Percentiles rank a stretch among this genome's conserved stretches.
phyloP scores from a whole-genome alignment of 805 yeast species.

The Ogataea nitratoaversa region DNA sequence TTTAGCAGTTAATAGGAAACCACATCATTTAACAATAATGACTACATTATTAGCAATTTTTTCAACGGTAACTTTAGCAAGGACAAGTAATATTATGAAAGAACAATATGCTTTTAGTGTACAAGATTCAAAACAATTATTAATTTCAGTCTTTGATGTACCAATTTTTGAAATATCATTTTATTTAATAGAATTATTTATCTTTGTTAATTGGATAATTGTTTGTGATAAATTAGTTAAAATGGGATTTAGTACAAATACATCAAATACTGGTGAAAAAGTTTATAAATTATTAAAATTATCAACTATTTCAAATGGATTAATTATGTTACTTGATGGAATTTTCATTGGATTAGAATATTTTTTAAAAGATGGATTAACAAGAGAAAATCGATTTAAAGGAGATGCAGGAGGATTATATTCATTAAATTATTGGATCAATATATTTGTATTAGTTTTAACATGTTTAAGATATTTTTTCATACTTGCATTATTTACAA shows the following conservation, averaged over 20 bases:
- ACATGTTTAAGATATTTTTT: constrained; percentile 29
- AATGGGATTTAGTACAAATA: constrained; percentile 1
- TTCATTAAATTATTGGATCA: constrained; percentile 23
- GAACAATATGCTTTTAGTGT: constrained; percentile 49
- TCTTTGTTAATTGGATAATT: constrained; percentile 45
- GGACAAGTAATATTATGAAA: constrained; percentile 42
- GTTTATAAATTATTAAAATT: background rate
- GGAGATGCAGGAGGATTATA: constrained; percentile 8
- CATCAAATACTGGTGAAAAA: background rate
- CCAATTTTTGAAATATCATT: constrained; percentile 35
- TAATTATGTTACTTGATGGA: background rate
- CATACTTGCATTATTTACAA: constrained; percentile 28
- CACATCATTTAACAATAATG: constrained; percentile 52
- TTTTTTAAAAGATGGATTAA: background rate
- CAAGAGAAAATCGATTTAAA: background rate
- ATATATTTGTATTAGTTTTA: constrained; percentile 29
- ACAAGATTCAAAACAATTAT: constrained; percentile 46
- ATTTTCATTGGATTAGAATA: constrained; percentile 2
- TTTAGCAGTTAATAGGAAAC: constrained; percentile 54
- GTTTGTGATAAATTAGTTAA: constrained; percentile 11
- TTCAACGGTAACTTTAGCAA: constrained; percentile 46
- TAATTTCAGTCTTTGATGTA: constrained; percentile 34
- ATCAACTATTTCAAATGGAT: background rate
- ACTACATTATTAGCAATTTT: constrained; percentile 53
- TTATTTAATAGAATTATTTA: constrained; percentile 39